Base-by-base conservation (phyloP, 202 grass and related monocot species). In the Zizania palustris region DNA sequence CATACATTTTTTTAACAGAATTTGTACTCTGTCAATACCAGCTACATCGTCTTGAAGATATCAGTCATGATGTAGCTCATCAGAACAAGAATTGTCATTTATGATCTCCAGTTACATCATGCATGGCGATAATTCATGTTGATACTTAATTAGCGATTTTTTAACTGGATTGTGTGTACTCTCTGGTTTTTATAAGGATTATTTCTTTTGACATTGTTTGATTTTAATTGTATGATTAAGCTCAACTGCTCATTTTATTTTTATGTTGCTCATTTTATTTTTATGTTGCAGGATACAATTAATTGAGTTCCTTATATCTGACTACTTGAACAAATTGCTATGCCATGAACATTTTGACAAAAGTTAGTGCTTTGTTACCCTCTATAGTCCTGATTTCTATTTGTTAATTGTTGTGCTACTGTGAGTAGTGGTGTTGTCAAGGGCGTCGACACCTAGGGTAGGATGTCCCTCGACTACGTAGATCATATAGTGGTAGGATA, bases 281-380 rank as follows among this genome's bases (percentile, higher is more conserved):
- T 8, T 10, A 57, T 62, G 76, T 78, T 81, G 59, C 91, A 94
- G 91, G 95, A 90, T 98, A 83, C 89, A 98, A 66, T 85, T 98
- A 83, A 83, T 92, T 1, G 89, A 94, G 71, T 92, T 98, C 81
- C 79, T 98, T 21, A 81, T 92, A 84, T 78, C 80, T 33, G 89
- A 94, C 71, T 85, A 87, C 74, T 41, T 92, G 57, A 88, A 85
- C 72, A 82, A 38, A 42, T 98, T 89, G 95, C 69, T 94, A 63
- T 88, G 69, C 35, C 39, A 22, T 2, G 77, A 88, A 69, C 76
- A 87, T 75, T 90, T 94, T 76, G 89, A 94, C 65, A 85, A 63
- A 74, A 88, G 91, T 98, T 73, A 66, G 89, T 88, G 66, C 33
- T 71, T 82, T 80, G 4, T 63, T 73, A 11, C n/a, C 43, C 57